Conservation (phyloP, 352 stramenopile genomes). For the Globisporangium polare region DNA sequence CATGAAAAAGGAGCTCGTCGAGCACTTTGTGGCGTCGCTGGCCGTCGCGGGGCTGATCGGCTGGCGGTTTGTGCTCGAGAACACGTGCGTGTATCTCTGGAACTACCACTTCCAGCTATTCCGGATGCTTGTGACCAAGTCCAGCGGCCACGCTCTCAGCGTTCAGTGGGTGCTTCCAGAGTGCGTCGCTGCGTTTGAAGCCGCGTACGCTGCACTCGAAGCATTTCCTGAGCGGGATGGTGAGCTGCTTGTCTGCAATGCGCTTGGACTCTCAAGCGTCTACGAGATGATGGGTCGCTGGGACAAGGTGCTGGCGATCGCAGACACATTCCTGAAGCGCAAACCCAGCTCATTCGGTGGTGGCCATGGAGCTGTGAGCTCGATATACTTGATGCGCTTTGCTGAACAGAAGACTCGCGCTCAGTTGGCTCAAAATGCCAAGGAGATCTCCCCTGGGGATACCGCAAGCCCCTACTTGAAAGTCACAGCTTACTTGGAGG, state of each 20-base stretch:
- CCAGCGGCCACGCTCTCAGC: slow-evolving; percentile 13
- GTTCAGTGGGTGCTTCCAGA: slow-evolving; percentile 52
- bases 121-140: slow-evolving; percentile 18
- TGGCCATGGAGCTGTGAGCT: not conserved
- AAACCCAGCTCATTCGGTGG: slow-evolving; percentile 11
- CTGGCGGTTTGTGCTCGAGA: slow-evolving; percentile 72
- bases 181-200: slow-evolving; percentile 59
- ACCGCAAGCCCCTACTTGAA: slow-evolving; percentile 29
- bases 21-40: slow-evolving; percentile 30
- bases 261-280: slow-evolving; percentile 42
- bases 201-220: slow-evolving; percentile 44
- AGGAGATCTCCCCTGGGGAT: slow-evolving; percentile 54
- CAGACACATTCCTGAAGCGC: slow-evolving; percentile 57
- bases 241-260: slow-evolving; percentile 46
- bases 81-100: slow-evolving; percentile 85
- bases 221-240: slow-evolving; percentile 23
- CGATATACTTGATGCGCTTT: slow-evolving; percentile 53
- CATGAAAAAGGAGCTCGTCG: slow-evolving; percentile 50
- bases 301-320: slow-evolving; percentile 46
- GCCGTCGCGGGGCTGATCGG: slow-evolving; percentile 35
- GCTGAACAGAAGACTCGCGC: slow-evolving; percentile 59
- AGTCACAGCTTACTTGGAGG: slow-evolving; percentile 49
- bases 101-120: slow-evolving; percentile 91
- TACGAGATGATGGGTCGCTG: slow-evolving; percentile 44
- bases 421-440: slow-evolving; percentile 66